Evolutionary conservation across 306 rosid genomes (phyloP).

Genomic region (Malus asiatica): DNA sequence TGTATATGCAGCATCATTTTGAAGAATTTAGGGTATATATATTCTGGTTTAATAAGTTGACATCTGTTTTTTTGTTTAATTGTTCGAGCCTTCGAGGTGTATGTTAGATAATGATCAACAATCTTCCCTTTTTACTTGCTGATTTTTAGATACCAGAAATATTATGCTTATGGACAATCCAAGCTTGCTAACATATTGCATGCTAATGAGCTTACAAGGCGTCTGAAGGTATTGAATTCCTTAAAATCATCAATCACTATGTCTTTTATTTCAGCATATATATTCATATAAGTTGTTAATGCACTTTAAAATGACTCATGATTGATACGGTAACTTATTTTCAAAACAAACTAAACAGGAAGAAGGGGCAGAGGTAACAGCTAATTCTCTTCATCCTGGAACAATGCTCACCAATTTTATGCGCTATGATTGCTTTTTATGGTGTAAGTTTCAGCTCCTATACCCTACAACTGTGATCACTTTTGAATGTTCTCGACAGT

Average conservation of each 20-base stretch:
- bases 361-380: slow-evolving; percentile 27
- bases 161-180: slow-evolving; percentile 66
- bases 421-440: slow-evolving; percentile 23
- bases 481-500: neutral
- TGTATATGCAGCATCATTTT: slow-evolving; percentile 19
- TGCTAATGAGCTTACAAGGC: slow-evolving; percentile 72
- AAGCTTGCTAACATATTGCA: slow-evolving; percentile 79
- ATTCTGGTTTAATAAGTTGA: neutral
- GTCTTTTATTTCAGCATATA: neutral
- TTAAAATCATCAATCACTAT: neutral
- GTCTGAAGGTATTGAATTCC: slow-evolving; percentile 51
- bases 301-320: too few relatives aligned
- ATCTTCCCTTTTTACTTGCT: neutral
- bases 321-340: neutral
- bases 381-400: slow-evolving; percentile 36
- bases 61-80: too few relatives aligned
- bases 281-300: neutral
- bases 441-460: slow-evolving; percentile 26
- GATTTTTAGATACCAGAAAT: slow-evolving; percentile 41
- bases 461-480: neutral
- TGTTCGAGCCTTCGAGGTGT: neutral
- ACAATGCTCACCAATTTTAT: slow-evolving; percentile 23
- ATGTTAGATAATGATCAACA: neutral
- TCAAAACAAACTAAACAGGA: slow-evolving; percentile 6
- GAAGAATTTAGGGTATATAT: neutral